Evolutionary conservation across 2,329 filamentous ascomycete species (phyloP).

Genomic region (Aspergillus unguis): DNA sequence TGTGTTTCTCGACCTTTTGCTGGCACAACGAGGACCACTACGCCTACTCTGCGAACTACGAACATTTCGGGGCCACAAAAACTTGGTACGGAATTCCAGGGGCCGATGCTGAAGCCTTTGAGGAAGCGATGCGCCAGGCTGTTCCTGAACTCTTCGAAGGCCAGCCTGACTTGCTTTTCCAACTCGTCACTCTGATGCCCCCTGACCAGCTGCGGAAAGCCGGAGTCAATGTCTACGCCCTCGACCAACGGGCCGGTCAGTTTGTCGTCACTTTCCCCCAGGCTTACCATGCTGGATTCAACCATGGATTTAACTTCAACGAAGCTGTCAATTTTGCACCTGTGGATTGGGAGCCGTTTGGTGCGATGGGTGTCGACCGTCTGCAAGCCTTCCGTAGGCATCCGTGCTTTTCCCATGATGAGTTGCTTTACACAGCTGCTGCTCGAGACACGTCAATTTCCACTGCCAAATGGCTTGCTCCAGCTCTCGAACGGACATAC

Average conservation of each 20-base stretch:
- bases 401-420: constrained; percentile 96
- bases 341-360: constrained; percentile 89
- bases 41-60: constrained; percentile 95
- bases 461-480: constrained; percentile 91
- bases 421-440: constrained; percentile 86
- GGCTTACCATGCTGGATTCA: constrained; percentile 96
- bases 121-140: constrained; percentile 89
- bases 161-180: constrained; percentile 92
- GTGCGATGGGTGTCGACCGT: constrained; percentile 78
- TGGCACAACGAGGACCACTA: constrained; percentile 99
- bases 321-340: constrained; percentile 98
- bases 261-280: constrained; percentile 96
- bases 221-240: constrained; percentile 84
- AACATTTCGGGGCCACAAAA: constrained; percentile 96
- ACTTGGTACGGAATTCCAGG: constrained; percentile 99
- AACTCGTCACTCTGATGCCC: constrained; percentile 91
- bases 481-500: constrained; percentile 75
- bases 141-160: constrained; percentile 96
- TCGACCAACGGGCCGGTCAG: constrained; percentile 94
- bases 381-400: constrained; percentile 84
- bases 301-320: constrained; percentile 98
- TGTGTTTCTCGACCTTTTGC: constrained; percentile 99
- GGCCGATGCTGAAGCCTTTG: constrained; percentile 89
- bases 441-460: constrained; percentile 76
- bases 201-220: constrained; percentile 91